A percentile compares a stretch with the other conserved stretches of the same genome.
Evolutionary conservation across 2,329 filamentous ascomycete genomes (phyloP).

Genomic region (Alternaria panax): DNA sequence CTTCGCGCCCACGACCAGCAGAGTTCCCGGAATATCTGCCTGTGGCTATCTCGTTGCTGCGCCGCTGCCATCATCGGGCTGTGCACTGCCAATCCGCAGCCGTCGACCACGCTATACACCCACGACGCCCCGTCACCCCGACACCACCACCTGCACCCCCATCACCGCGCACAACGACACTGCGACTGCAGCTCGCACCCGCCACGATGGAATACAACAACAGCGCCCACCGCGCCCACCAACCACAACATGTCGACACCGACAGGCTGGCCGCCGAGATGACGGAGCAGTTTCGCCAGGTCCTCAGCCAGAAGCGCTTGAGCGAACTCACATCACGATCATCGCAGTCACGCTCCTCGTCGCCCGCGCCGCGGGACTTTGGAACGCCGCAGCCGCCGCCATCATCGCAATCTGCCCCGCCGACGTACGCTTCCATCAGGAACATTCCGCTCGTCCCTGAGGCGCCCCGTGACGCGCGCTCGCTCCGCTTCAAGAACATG

Average conservation of each 20-base stretch:
- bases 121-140: constrained; percentile 17
- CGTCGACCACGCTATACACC: constrained; percentile 16
- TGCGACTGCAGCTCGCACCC: constrained; percentile 29
- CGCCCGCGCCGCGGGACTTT: constrained; percentile 62
- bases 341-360: constrained; percentile 65
- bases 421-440: constrained; percentile 67
- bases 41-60: constrained; percentile 24
- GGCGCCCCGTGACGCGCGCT: constrained; percentile 66
- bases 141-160: constrained; percentile 13
- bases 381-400: constrained; percentile 50
- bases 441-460: constrained; percentile 76
- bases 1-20: constrained; percentile 6
- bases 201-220: constrained; percentile 46
- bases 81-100: constrained; percentile 30
- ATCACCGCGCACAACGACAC: constrained; percentile 13
- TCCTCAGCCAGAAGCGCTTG: constrained; percentile 85
- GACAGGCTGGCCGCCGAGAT: constrained; percentile 71
- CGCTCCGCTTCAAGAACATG: constrained; percentile 67
- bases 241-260: constrained; percentile 30
- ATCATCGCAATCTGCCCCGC: constrained; percentile 52
- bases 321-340: constrained; percentile 74
- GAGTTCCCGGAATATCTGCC: constrained; percentile 21
- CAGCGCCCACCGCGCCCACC: constrained; percentile 39
- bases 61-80: constrained; percentile 32
- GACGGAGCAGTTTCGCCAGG: constrained; percentile 82